Base-by-base conservation (phyloP, 208 protist genomes). In the Leishmania martiniquensis region DNA sequence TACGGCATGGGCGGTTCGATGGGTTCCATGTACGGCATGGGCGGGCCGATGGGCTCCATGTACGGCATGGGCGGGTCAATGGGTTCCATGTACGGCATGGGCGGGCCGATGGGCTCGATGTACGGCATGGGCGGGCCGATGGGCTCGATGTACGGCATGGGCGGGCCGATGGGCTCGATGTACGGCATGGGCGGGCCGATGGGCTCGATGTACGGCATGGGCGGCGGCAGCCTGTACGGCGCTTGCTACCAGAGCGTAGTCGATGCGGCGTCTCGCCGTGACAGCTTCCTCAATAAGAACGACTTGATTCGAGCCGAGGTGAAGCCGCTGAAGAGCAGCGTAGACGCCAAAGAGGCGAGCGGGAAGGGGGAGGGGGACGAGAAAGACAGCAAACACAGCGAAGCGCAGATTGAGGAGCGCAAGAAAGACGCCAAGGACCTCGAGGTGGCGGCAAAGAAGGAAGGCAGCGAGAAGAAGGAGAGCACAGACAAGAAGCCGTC, bases 281-380 rank as follows among this genome's bases (percentile, higher is more conserved):
- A 87, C 78, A 85, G 88, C 69, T 95, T 95, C 77, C 70, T 95
- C 4, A 83, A 84, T 60, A 73, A 82, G 52, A 95, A 95, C 72
- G 81, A 90, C 51, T 82, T 95, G 44, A 78, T 90, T 52, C 91
- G 87, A 57, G 90, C 88, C 10, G 87, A 92, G 3, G 80, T 89
- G 37, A 91, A 86, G 78, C 84, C 87, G 78, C 71, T 83, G 60
- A 63, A 76, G 25, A 86, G 73, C 78, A 55, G 72, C 51, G 49
- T 44, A 39, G 68, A 76, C 3, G 76, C 17, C n/a, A 37, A 63
- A 25, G 63, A 68, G 54, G 42, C 37, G 4, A 51, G 54, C 54
- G 57, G 63, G 66, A 67, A 81, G 70, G 45, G 77, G 70, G 55
- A 72, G 2, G 62, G 29, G 2, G 29, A 57, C 70, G 75, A 78